phyloP scores from a whole-genome alignment of 805 yeast species.

The Trichomonascus vanleenenianus region DNA sequence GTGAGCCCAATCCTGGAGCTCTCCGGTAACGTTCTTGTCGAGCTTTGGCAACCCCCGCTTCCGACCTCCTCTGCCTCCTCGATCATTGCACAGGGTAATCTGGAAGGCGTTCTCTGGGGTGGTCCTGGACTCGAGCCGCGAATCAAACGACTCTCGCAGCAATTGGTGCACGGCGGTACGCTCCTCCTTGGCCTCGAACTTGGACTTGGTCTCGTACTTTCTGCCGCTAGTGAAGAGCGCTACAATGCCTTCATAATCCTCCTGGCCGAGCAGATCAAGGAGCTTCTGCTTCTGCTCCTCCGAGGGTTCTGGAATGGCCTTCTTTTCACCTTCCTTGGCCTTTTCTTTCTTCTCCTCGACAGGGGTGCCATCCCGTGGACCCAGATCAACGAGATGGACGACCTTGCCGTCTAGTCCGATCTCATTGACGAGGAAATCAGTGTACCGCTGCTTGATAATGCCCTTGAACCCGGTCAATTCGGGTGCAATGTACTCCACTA shows the following conservation, averaged over 20 bases:
- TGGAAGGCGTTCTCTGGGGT: constrained; percentile 57
- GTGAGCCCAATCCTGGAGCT: constrained; percentile 58
- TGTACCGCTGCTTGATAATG: constrained; percentile 75
- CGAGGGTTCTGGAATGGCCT: constrained; percentile 7
- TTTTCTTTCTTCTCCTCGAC: constrained; percentile 12
- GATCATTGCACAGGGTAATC: constrained; percentile 46
- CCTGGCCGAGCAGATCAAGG: constrained; percentile 48
- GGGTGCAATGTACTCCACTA: constrained; percentile 56
- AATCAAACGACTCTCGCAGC: constrained; percentile 63
- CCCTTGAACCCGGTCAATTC: constrained; percentile 64
- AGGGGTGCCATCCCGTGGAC: constrained; percentile 31
- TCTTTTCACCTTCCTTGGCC: background rate
- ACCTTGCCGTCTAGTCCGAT: constrained; percentile 62
- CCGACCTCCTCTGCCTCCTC: constrained; percentile 27
- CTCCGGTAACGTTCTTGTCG: constrained; percentile 43
- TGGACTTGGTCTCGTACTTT: constrained; percentile 48
- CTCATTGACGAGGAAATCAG: constrained; percentile 92
- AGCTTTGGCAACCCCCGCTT: constrained; percentile 29
- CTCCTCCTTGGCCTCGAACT: constrained; percentile 57
- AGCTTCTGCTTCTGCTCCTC: constrained; percentile 30
- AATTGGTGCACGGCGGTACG: constrained; percentile 76
- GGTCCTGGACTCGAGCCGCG: constrained; percentile 73
- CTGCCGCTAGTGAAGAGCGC: constrained; percentile 47
- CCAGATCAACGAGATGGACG: constrained; percentile 67
- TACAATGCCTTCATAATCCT: constrained; percentile 49